A percentile compares a stretch with the other conserved stretches of the same genome.
Evolutionary conservation across 2,329 filamentous ascomycete species (phyloP).

Genomic region (Trichoderma koningii): DNA sequence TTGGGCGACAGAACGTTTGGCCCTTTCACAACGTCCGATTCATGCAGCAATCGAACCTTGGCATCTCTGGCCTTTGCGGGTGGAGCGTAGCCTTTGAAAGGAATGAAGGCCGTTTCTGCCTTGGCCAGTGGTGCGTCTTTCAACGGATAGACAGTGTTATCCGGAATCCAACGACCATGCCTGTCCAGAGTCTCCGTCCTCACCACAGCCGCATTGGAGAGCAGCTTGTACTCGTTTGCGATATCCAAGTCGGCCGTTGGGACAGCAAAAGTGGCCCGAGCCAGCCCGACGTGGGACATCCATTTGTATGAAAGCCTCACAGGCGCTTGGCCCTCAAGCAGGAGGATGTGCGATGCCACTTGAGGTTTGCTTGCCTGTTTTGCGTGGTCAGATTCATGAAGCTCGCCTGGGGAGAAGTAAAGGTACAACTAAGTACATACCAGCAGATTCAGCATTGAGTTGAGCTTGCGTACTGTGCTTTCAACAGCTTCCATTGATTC

Average conservation of each 20-base stretch:
- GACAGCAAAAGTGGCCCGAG: slow-evolving; percentile 36
- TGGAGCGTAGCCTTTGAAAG: slow-evolving; percentile 7
- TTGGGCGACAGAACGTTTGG: too few species aligned
- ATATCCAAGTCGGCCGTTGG: slow-evolving; percentile 7
- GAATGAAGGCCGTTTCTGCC: background rate
- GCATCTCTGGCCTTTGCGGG: background rate
- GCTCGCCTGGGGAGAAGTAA: background rate
- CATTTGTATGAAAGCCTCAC: slow-evolving; percentile 33
- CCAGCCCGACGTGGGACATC: slow-evolving; percentile 36
- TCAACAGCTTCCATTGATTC: slow-evolving; percentile 24
- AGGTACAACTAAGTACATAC: background rate
- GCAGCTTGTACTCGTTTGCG: slow-evolving; percentile 29
- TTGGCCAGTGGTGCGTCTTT: slow-evolving; percentile 25
- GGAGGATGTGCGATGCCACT: slow-evolving; percentile 33
- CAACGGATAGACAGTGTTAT: slow-evolving; percentile 27
- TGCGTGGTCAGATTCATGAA: background rate
- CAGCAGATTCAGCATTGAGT: slow-evolving; percentile 14
- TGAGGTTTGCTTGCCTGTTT: slow-evolving; percentile 27
- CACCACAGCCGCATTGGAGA: slow-evolving; percentile 31
- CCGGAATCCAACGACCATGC: slow-evolving; percentile 14
- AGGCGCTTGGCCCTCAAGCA: slow-evolving; percentile 26
- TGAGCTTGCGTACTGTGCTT: slow-evolving; percentile 28
- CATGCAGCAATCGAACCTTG: background rate
- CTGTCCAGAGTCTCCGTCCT: slow-evolving; percentile 29
- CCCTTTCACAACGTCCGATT: background rate